phyloP scores from a whole-genome alignment of 495 filamentous ascomycete genomes.

The Hypoxylon cercidicola region DNA sequence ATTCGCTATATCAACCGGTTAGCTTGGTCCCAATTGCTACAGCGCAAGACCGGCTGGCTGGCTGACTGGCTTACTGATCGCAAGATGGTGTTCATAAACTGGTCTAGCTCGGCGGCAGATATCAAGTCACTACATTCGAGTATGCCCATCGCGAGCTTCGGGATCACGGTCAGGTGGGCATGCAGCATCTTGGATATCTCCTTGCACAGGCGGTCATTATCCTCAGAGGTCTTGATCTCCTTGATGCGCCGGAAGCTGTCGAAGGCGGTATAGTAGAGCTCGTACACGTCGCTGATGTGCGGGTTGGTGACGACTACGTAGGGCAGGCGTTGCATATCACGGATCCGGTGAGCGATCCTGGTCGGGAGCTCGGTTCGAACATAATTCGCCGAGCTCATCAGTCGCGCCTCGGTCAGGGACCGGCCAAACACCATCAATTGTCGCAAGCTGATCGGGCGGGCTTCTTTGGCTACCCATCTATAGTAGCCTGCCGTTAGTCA shows the following conservation, averaged over 20 bases:
- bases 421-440: constrained; percentile 94
- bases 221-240: constrained; percentile 85
- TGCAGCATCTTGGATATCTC: constrained; percentile 79
- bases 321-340: constrained; percentile 96
- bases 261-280: constrained; percentile 95
- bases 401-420: constrained; percentile 86
- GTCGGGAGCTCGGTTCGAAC: constrained; percentile 94
- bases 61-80: constrained; percentile 72
- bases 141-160: constrained; percentile 91
- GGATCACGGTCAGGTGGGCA: constrained; percentile 93
- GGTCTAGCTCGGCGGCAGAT: constrained; percentile 80
- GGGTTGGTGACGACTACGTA: constrained; percentile 97
- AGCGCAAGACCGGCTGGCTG: constrained; percentile 9
- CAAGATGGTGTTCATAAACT: constrained; percentile 93
- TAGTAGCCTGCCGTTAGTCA: constrained; percentile 38
- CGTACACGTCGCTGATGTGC: constrained; percentile 93
- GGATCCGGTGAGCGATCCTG: constrained; percentile 90
- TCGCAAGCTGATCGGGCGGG: constrained; percentile 86
- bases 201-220: constrained; percentile 90
- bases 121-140: constrained; percentile 86
- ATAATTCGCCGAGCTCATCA: constrained; percentile 96
- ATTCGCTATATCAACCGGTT: constrained; percentile 70
- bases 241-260: constrained; percentile 84
- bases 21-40: constrained; percentile 3
- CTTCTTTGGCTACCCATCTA: constrained; percentile 88